A percentile compares a stretch with the other conserved stretches of the same genome.
Evolutionary conservation across 352 stramenopile genomes (phyloP).

Genomic region (Saprolegnia diclina): DNA sequence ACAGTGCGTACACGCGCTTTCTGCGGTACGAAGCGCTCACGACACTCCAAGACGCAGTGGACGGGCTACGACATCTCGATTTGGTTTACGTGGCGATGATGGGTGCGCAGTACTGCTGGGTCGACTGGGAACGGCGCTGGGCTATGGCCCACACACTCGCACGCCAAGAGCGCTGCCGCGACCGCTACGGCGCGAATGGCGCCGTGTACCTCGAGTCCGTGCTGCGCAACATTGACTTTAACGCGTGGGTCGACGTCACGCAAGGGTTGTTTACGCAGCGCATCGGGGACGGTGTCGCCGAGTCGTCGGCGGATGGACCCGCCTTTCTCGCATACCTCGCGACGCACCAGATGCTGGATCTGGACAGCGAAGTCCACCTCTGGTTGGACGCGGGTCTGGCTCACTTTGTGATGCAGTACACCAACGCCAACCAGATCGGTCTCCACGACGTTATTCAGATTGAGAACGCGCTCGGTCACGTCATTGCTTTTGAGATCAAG

Average conservation of each 20-base stretch:
- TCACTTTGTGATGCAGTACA: constrained; percentile 12
- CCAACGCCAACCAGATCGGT: constrained; percentile 8
- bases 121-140: constrained; percentile 10
- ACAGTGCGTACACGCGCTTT: background rate
- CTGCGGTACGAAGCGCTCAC: constrained; percentile 5
- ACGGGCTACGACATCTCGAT: background rate
- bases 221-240: constrained; percentile 1
- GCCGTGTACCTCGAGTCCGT: constrained; percentile 15
- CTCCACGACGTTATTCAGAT: background rate
- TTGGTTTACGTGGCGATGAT: background rate
- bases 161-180: background rate
- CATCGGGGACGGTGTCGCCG: background rate
- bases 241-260: background rate
- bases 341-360: background rate
- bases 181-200: background rate
- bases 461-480: constrained; percentile 3
- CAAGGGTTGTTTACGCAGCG: background rate
- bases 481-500: background rate
- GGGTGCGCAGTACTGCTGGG: constrained; percentile 14
- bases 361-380: background rate
- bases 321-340: background rate
- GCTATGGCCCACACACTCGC: background rate
- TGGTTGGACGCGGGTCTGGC: background rate
- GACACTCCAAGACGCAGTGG: background rate
- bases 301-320: background rate